These are phyloP conservation scores for Ceratocystis cubensis DNA, from an alignment of 2,329 filamentous ascomycete species.

Conservation along the genomic window DNA sequence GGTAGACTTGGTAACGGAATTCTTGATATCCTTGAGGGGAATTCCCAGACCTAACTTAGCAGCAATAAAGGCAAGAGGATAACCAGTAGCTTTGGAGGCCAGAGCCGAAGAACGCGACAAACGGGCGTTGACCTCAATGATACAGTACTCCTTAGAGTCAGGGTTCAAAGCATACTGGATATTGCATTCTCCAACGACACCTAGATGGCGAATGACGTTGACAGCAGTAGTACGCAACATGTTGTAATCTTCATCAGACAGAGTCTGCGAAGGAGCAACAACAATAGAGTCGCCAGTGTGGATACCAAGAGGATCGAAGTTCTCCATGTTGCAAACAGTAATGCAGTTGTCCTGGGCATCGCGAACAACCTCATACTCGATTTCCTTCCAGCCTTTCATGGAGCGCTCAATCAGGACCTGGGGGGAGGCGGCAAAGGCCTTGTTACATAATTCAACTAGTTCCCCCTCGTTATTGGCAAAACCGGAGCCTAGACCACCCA, in stretches of 20 bases:
- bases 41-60: slow-evolving; percentile 93
- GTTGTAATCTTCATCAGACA: slow-evolving; percentile 97
- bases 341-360: slow-evolving; percentile 97
- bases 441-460: slow-evolving; percentile 77
- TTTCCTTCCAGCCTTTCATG: slow-evolving; percentile 99
- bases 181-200: slow-evolving; percentile 96
- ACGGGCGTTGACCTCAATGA: slow-evolving; percentile 97
- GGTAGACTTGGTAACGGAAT: slow-evolving; percentile 88
- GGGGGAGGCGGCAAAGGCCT: slow-evolving; percentile 87
- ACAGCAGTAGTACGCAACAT: slow-evolving; percentile 96
- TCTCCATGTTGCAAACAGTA: slow-evolving; percentile 99
- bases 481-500: slow-evolving; percentile 88
- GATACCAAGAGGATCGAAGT: slow-evolving; percentile 95
- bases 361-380: slow-evolving; percentile 96
- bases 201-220: slow-evolving; percentile 92
- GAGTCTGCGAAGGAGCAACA: slow-evolving; percentile 88
- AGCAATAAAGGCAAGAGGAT: slow-evolving; percentile 89
- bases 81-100: slow-evolving; percentile 93
- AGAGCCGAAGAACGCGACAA: slow-evolving; percentile 89
- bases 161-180: slow-evolving; percentile 97
- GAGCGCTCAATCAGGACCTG: slow-evolving; percentile 94
- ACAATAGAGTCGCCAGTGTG: slow-evolving; percentile 98
- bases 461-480: slow-evolving; percentile 83
- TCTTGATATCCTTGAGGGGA: slow-evolving; percentile 89
- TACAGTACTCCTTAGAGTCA: slow-evolving; percentile 91